A percentile compares a stretch with the other conserved stretches of the same genome.
phyloP scores from a whole-genome alignment of 768 basidiomycete species.

The Hygrophoropsis aurantiaca region DNA sequence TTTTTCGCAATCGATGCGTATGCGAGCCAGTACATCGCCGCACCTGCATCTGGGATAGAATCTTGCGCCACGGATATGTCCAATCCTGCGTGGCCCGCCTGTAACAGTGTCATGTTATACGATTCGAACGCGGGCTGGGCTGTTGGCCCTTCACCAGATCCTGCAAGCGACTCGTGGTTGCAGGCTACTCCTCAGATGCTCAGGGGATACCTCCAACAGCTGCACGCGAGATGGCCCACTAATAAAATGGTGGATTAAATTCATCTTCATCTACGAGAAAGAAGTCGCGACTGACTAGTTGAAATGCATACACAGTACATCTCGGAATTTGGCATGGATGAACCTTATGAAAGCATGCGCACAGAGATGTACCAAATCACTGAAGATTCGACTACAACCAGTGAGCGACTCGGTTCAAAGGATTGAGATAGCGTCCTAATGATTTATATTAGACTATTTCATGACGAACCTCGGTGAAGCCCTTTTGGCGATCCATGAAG shows the following conservation, averaged over 20 bases:
- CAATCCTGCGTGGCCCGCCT: constrained; percentile 53
- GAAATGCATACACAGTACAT: constrained; percentile 32
- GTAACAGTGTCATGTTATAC: constrained; percentile 39
- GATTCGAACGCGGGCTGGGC: constrained; percentile 50
- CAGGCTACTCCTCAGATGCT: constrained; percentile 44
- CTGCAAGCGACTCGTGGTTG: constrained; percentile 39
- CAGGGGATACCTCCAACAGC: constrained; percentile 31
- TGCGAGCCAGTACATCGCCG: constrained; percentile 39
- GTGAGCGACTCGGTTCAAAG: constrained; percentile 21
- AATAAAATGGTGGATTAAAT: constrained; percentile 41
- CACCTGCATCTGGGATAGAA: constrained; percentile 43
- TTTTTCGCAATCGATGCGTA: constrained; percentile 55
- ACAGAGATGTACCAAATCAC: constrained; percentile 44
- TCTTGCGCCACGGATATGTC: constrained; percentile 42
- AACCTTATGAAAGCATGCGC: constrained; percentile 44
- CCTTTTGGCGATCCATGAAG: constrained; percentile 49
- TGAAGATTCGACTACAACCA: constrained; percentile 44
- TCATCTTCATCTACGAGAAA: too few relatives aligned
- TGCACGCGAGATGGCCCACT: constrained; percentile 43
- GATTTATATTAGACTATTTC: constrained; percentile 50
- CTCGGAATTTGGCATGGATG: constrained; percentile 52
- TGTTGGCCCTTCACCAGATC: constrained; percentile 44
- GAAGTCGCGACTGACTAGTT: neutral
- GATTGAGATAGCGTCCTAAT: too few relatives aligned
- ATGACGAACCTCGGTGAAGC: constrained; percentile 53